phyloP scores from a whole-genome alignment of 176 grass and related monocot species.

The Triticum turgidum region DNA sequence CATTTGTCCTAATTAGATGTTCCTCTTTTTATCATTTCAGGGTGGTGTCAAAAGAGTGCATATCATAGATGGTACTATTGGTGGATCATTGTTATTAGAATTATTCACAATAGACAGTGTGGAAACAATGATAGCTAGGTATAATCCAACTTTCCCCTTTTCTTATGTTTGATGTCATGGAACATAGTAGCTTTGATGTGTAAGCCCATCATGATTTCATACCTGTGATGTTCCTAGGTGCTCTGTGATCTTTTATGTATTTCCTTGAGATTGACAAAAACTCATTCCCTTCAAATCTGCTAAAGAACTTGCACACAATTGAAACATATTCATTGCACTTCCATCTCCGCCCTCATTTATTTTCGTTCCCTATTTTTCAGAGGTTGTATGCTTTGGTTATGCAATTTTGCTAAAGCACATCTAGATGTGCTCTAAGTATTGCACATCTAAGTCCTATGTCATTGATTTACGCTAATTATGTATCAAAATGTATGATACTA shows the following conservation, averaged over 20 bases:
- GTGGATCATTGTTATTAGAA: constrained; percentile 80
- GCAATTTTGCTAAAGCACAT: too few relatives aligned
- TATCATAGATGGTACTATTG: constrained; percentile 86
- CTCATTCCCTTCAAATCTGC: background rate
- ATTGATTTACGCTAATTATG: too few relatives aligned
- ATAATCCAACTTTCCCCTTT: constrained; percentile 6
- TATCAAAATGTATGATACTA: too few relatives aligned
- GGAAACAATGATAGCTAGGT: constrained; percentile 92
- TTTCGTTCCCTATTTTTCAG: too few relatives aligned
- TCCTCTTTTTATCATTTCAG: constrained; percentile 32
- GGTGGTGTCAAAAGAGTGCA: constrained; percentile 96
- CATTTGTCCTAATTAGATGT: constrained; percentile 24
- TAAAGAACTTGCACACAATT: too few relatives aligned
- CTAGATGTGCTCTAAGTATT: too few relatives aligned
- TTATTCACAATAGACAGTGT: constrained; percentile 87
- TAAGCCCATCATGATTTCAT: background rate
- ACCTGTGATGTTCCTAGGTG: background rate
- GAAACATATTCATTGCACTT: too few relatives aligned
- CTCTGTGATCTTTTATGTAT: background rate
- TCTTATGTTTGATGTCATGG: background rate
- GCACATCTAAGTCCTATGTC: too few relatives aligned
- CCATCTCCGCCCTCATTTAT: too few relatives aligned
- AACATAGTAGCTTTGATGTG: constrained; percentile 2
- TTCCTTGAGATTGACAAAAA: background rate
- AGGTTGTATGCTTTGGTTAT: too few relatives aligned